phyloP scores from a whole-genome alignment of 2,329 filamentous ascomycete genomes.

The Penicillium psychrosexuale region DNA sequence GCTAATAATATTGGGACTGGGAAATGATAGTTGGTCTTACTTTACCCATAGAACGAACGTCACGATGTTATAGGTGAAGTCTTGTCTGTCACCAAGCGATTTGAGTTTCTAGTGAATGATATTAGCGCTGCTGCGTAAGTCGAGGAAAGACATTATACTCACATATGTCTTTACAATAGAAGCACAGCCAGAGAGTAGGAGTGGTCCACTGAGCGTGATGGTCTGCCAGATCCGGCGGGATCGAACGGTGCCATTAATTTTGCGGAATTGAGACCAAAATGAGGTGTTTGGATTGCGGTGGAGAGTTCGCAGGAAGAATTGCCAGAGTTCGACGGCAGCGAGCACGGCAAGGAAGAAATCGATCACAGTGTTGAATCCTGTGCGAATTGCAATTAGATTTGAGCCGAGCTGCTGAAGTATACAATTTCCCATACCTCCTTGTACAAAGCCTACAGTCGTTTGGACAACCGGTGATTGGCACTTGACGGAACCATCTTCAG shows the following conservation, averaged over 20 bases:
- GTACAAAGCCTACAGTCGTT: slow-evolving; percentile 36
- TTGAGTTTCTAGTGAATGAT: slow-evolving; percentile 28
- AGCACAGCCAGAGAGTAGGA: slow-evolving; percentile 36
- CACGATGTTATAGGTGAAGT: slow-evolving; percentile 40
- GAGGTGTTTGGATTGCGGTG: slow-evolving; percentile 25
- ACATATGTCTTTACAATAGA: slow-evolving; percentile 40
- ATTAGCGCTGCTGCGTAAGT: neutral
- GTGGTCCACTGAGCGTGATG: slow-evolving; percentile 31
- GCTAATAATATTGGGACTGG: neutral
- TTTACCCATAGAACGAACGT: slow-evolving; percentile 38
- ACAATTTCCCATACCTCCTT: slow-evolving; percentile 26
- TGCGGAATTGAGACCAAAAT: slow-evolving; percentile 29
- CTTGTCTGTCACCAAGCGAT: slow-evolving; percentile 31
- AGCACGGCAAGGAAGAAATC: slow-evolving; percentile 33
- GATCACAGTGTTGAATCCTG: slow-evolving; percentile 35
- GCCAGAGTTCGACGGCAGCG: slow-evolving; percentile 37
- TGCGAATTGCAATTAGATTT: neutral
- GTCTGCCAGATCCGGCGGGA: slow-evolving; percentile 38
- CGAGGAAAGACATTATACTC: neutral
- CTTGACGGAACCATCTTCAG: slow-evolving; percentile 32
- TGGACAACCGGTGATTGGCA: slow-evolving; percentile 36
- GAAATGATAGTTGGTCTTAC: slow-evolving; percentile 19
- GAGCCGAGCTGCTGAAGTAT: too few relatives aligned
- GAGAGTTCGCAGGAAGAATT: slow-evolving; percentile 32
- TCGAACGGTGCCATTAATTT: slow-evolving; percentile 30